A percentile compares a stretch with the other conserved stretches of the same genome.
These are phyloP conservation scores for Acanthamoeba sp. DNA, from an alignment of 208 protist genomes.

Conservation along the genomic window DNA sequence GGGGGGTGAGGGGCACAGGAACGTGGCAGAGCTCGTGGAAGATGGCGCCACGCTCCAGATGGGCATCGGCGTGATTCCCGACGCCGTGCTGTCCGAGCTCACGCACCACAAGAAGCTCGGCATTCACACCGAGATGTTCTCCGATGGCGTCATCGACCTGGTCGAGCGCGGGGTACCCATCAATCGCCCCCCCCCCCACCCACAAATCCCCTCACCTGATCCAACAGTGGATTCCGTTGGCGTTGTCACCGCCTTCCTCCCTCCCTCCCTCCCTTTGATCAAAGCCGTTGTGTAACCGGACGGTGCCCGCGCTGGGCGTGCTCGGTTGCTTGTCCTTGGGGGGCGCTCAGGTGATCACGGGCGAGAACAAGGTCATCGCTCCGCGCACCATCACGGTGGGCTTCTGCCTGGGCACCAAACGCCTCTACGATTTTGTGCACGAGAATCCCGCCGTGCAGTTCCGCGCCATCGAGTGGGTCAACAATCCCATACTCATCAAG, in stretches of 20 bases:
- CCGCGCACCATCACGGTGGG: conserved; percentile 78
- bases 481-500: conserved; percentile 82
- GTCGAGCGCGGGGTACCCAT: conserved; percentile 79
- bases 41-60: conserved; percentile 87
- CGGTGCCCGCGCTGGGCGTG: too few relatives aligned
- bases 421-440: conserved; percentile 87
- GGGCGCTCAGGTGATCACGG: conserved; percentile 70
- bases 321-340: too few relatives aligned
- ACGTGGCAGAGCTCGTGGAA: conserved; percentile 83
- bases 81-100: conserved; percentile 81
- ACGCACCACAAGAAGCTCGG: conserved; percentile 79
- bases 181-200: conserved; percentile 49
- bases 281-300: too few relatives aligned
- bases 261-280: too few relatives aligned
- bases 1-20: conserved; percentile 33
- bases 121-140: conserved; percentile 89
- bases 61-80: conserved; percentile 87
- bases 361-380: conserved; percentile 76
- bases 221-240: too few relatives aligned
- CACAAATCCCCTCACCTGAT: not conserved
- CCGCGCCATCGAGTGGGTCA: conserved; percentile 69
- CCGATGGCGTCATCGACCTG: conserved; percentile 82
- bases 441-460: conserved; percentile 85
- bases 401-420: conserved; percentile 77
- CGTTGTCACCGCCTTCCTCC: too few relatives aligned